Percentiles rank a stretch among this genome's conserved stretches.
Conservation (phyloP, 306 rosid genomes). For the apple (Malus domestica) region ASM211411v1 NC_041803.1:28143501-28144000, state of each 20-base stretch:
- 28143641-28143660: conserved; percentile 71
- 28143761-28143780: conserved; percentile 93
- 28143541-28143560: conserved; percentile 79
- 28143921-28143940: conserved; percentile 49
- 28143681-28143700: conserved; percentile 44
- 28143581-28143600: conserved; percentile 28
- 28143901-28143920: conserved; percentile 32
- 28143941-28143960: neutral
- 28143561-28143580: conserved; percentile 39
- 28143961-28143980: neutral
- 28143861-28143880: conserved; percentile 52
- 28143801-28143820: conserved; percentile 58
- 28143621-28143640: conserved; percentile 8
- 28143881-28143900: conserved; percentile 34
- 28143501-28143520: conserved; percentile 55
- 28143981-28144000: neutral
- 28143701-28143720: conserved; percentile 29
- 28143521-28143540: conserved; percentile 62
- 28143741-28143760: conserved; percentile 87
- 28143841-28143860: conserved; percentile 84
- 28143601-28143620: conserved; percentile 34
- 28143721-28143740: conserved; percentile 49
- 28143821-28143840: conserved; percentile 57
- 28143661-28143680: conserved; percentile 56
- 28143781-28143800: conserved; percentile 55